A percentile compares a stretch with the other conserved stretches of the same genome.
Evolutionary conservation across 164 flowering plant genomes (phyloP).

Genomic region (Taxillus chinensis): DNA sequence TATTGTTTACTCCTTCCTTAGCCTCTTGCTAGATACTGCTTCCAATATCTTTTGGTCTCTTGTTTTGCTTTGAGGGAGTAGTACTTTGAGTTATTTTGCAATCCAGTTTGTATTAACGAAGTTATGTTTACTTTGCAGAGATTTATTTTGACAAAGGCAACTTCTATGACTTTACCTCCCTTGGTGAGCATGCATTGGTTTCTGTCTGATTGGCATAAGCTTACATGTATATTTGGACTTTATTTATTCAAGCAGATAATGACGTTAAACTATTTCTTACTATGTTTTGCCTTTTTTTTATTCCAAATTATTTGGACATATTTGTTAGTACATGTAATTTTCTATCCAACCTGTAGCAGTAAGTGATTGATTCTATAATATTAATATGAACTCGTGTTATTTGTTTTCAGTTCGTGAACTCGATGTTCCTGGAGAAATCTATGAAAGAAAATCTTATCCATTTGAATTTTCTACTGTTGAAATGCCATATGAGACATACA

Average conservation of each 20-base stretch:
- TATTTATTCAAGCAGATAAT: background rate
- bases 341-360: background rate
- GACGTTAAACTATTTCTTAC: background rate
- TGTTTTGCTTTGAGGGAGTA: background rate
- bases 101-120: background rate
- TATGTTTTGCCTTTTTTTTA: constrained; percentile 5
- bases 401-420: constrained; percentile 71
- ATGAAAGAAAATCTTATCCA: constrained; percentile 82
- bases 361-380: constrained; percentile 41
- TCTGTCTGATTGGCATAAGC: background rate
- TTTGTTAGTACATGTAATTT: background rate
- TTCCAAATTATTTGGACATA: background rate
- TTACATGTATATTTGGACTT: background rate
- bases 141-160: constrained; percentile 88
- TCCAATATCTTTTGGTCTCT: background rate
- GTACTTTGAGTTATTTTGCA: background rate
- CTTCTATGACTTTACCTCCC: constrained; percentile 95
- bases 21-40: background rate
- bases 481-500: constrained; percentile 96
- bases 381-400: constrained; percentile 52
- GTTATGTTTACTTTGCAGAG: constrained; percentile 45
- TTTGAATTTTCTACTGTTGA: constrained; percentile 97
- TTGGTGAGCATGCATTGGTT: constrained; percentile 47
- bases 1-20: constrained; percentile 17
- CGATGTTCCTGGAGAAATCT: constrained; percentile 95